These are phyloP conservation scores for Venturia oleaginea DNA, from an alignment of 2,329 filamentous ascomycete genomes.

Conservation along the genomic window DNA sequence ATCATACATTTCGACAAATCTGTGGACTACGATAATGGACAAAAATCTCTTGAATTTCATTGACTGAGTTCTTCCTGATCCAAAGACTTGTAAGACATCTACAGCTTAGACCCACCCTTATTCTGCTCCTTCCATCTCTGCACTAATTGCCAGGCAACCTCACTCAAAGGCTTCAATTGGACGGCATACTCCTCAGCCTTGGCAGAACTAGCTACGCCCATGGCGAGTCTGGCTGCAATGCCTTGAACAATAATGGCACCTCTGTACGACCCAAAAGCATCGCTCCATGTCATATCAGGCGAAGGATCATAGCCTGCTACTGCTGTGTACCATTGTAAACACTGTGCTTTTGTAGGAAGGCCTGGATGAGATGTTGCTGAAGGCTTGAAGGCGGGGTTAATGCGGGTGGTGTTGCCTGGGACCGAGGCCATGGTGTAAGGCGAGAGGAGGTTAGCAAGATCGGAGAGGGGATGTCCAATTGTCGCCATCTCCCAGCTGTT, in stretches of 20 bases:
- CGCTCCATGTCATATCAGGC: slow-evolving; percentile 52
- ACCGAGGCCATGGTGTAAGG: slow-evolving; percentile 35
- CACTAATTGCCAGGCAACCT: slow-evolving; percentile 70
- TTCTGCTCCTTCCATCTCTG: slow-evolving; percentile 36
- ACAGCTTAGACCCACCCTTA: neutral
- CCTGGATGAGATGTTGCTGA: slow-evolving; percentile 50
- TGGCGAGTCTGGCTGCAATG: slow-evolving; percentile 80
- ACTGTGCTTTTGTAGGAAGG: slow-evolving; percentile 50
- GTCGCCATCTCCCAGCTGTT: slow-evolving; percentile 88
- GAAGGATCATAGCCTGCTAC: slow-evolving; percentile 63
- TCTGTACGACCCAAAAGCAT: slow-evolving; percentile 53
- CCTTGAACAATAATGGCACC: slow-evolving; percentile 67
- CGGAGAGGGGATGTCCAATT: slow-evolving; percentile 88
- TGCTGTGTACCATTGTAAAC: slow-evolving; percentile 57
- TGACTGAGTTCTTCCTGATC: neutral
- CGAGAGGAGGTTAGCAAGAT: slow-evolving; percentile 68
- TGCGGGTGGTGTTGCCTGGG: slow-evolving; percentile 29
- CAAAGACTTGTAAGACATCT: neutral
- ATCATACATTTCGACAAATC: too few species aligned
- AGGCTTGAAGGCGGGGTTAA: slow-evolving; percentile 48
- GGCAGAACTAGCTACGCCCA: slow-evolving; percentile 80
- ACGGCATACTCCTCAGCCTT: slow-evolving; percentile 65
- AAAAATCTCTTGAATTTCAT: neutral
- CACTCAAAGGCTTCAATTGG: slow-evolving; percentile 59
- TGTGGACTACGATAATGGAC: too few species aligned